phyloP scores from a whole-genome alignment of 2,329 filamentous ascomycete species.

The Penicillium psychrosexuale region DNA sequence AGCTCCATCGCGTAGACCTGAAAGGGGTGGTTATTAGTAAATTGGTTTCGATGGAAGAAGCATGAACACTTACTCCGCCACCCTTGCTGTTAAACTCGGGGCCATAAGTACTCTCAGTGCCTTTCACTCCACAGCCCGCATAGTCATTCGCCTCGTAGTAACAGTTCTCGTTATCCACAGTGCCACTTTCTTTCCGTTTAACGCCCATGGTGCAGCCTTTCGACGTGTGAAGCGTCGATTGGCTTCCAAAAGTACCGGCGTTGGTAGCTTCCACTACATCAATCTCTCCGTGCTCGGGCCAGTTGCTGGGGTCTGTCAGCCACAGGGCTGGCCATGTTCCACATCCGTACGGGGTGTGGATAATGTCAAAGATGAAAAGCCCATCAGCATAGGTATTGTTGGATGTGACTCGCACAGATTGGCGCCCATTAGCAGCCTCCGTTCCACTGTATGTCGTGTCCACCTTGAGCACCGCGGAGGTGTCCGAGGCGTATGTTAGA shows the following conservation, averaged over 20 bases:
- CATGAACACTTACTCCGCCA: conserved; percentile 47
- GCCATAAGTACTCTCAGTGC: conserved; percentile 49
- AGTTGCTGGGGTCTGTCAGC: conserved; percentile 59
- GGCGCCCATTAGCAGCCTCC: conserved; percentile 50
- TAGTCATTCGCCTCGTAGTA: conserved; percentile 53
- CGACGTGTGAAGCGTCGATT: conserved; percentile 60
- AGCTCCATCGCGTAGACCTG: conserved; percentile 62
- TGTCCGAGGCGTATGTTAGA: conserved; percentile 56
- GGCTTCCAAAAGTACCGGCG: conserved; percentile 53
- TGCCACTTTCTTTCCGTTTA: conserved; percentile 54
- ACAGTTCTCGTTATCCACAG: conserved; percentile 48
- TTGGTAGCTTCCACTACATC: conserved; percentile 62
- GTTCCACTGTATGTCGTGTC: conserved; percentile 52
- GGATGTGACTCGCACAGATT: conserved; percentile 62
- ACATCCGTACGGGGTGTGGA: conserved; percentile 62
- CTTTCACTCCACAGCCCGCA: conserved; percentile 57
- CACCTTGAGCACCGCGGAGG: conserved; percentile 56
- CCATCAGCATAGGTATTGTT: conserved; percentile 58
- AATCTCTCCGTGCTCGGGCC: conserved; percentile 64
- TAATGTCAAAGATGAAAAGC: conserved; percentile 64
- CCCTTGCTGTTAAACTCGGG: conserved; percentile 51
- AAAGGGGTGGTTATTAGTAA: background rate
- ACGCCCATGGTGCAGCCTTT: conserved; percentile 54
- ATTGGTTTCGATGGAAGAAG: background rate
- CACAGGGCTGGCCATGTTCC: conserved; percentile 65